Evolutionary conservation across 305 asterid species (phyloP).

Genomic region (Fraxinus xanthoxyloides): DNA sequence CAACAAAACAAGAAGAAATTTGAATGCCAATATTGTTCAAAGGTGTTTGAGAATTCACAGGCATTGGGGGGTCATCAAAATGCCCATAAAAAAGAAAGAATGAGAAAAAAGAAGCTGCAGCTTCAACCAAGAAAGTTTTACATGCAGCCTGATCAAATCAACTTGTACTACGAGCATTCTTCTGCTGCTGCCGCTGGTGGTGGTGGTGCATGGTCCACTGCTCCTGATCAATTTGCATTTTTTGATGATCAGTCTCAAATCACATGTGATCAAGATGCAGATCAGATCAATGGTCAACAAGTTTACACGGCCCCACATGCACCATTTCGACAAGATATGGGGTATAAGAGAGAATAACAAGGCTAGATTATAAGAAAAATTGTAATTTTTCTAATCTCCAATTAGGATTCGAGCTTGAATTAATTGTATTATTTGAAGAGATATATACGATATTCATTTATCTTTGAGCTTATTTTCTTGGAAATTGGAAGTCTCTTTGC

Average conservation of each 20-base stretch:
- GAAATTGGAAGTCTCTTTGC: neutral
- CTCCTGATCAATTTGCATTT: neutral
- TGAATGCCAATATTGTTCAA: conserved; percentile 78
- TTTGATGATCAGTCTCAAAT: neutral
- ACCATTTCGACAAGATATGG: neutral
- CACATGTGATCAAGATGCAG: neutral
- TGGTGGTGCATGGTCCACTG: neutral
- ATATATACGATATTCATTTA: neutral
- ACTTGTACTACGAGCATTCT: neutral
- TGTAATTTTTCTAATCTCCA: neutral
- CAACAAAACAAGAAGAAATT: conserved; percentile 49
- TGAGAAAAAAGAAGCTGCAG: conserved; percentile 70
- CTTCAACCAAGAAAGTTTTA: conserved; percentile 63
- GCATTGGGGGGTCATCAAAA: conserved; percentile 96
- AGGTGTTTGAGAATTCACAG: conserved; percentile 72
- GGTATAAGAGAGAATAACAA: neutral
- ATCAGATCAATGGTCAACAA: neutral
- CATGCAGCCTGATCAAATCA: neutral
- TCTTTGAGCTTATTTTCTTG: neutral
- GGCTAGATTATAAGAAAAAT: neutral
- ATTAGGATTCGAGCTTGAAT: neutral
- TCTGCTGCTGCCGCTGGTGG: neutral
- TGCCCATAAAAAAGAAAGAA: conserved; percentile 90
- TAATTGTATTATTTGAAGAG: neutral
- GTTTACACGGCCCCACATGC: neutral